These are phyloP conservation scores for Barbarea vulgaris DNA, from an alignment of 345 rosid species.

Conservation along the genomic window DNA sequence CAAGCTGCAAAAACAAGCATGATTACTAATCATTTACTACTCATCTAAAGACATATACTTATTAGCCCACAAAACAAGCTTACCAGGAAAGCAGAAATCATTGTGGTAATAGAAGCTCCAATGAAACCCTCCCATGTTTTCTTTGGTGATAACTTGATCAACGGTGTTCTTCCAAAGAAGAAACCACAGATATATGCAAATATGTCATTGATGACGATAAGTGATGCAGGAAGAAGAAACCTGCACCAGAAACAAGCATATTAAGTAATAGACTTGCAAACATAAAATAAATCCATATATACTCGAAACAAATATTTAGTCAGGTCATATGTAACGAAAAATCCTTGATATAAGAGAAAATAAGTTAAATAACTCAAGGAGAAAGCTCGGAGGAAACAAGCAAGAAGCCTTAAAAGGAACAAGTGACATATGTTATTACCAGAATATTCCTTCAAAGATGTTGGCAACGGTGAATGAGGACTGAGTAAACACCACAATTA, in stretches of 20 bases:
- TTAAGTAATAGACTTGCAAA: conserved; percentile 12
- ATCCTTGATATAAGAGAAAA: neutral
- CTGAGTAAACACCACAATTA: conserved; percentile 81
- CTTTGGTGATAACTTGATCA: conserved; percentile 94
- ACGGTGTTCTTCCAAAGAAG: conserved; percentile 92
- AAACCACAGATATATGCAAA: conserved; percentile 84
- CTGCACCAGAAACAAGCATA: conserved; percentile 44
- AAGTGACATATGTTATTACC: conserved; percentile 44
- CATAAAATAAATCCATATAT: neutral
- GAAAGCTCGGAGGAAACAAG: neutral
- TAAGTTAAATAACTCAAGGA: neutral
- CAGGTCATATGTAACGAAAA: neutral
- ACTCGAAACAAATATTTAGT: neutral
- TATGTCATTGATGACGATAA: conserved; percentile 85
- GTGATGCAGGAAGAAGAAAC: conserved; percentile 97
- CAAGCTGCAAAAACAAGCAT: conserved; percentile 63
- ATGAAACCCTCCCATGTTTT: conserved; percentile 99
- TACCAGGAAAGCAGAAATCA: conserved; percentile 88
- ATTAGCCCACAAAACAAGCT: conserved; percentile 32
- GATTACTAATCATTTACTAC: neutral
- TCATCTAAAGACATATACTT: neutral
- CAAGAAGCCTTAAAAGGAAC: neutral
- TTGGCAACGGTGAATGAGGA: conserved; percentile 86
- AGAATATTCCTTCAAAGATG: conserved; percentile 90
- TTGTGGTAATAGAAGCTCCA: conserved; percentile 86